Conservation (phyloP, 192 early-diverging fungal species). For the Dimargaris verticillata region DNA sequence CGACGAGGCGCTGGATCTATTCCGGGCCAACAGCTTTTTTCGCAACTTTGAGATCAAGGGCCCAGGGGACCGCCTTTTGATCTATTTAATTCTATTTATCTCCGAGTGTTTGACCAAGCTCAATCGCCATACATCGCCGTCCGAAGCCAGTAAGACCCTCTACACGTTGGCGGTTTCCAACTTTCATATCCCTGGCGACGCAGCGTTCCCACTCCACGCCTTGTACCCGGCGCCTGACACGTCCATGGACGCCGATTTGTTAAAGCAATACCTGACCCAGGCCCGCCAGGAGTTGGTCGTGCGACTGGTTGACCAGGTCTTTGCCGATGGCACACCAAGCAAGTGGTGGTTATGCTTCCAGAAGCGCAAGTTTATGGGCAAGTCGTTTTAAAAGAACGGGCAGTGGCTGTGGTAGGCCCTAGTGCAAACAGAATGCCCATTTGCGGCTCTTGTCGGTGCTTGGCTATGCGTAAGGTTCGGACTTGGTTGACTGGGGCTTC, state of each 20-base stretch:
- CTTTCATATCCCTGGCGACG: constrained; percentile 87
- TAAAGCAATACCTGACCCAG: constrained; percentile 78
- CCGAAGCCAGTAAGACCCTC: constrained; percentile 65
- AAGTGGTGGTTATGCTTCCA: constrained; percentile 99
- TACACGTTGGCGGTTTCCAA: constrained; percentile 73
- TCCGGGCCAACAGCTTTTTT: constrained; percentile 94
- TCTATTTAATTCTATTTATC: constrained; percentile 88
- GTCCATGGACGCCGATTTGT: constrained; percentile 55
- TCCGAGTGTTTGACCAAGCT: constrained; percentile 64
- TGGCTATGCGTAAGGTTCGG: too few species aligned
- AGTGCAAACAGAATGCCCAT: too few species aligned
- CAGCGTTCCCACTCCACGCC: constrained; percentile 79
- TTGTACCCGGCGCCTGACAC: constrained; percentile 62
- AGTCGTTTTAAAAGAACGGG: constrained; percentile 33
- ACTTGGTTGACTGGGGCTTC: too few species aligned
- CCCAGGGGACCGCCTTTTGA: constrained; percentile 75
- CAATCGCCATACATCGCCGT: constrained; percentile 34
- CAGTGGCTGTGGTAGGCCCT: too few species aligned
- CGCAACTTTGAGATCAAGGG: constrained; percentile 99
- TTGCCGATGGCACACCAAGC: constrained; percentile 58
- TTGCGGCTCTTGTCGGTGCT: too few species aligned
- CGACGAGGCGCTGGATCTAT: constrained; percentile 86
- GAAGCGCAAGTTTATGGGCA: constrained; percentile 97
- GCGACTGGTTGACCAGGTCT: constrained; percentile 61
- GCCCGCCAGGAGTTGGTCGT: constrained; percentile 73